These are phyloP conservation scores for Neopestalotiopsis sp. DNA, from an alignment of 2,329 filamentous ascomycete genomes.

Conservation along the genomic window DNA sequence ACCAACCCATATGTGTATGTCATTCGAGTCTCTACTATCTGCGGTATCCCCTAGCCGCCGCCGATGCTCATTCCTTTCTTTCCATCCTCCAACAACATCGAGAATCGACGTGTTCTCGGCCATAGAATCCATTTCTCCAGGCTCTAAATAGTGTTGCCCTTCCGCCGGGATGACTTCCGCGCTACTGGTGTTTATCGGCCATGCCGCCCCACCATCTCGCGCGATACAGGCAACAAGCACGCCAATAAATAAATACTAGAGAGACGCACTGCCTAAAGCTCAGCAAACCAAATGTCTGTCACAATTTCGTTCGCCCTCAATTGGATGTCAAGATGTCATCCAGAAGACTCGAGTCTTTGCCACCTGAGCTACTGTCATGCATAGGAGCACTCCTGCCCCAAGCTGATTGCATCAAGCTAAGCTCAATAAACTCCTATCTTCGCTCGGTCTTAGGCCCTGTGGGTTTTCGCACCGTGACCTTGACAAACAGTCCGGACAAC, in stretches of 20 bases:
- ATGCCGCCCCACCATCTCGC: neutral
- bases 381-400: neutral
- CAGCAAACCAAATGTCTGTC: neutral
- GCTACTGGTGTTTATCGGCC: neutral
- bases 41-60: too few species aligned
- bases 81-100: neutral
- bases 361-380: neutral
- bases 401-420: neutral
- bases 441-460: neutral
- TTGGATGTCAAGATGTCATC: neutral
- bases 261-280: neutral
- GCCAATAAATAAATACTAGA: neutral
- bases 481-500: neutral
- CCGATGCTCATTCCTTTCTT: neutral
- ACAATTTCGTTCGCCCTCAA: neutral
- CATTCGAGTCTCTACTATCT: too few species aligned
- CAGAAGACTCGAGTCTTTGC: neutral
- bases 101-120: neutral
- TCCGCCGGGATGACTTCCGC: neutral
- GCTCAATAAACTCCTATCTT: conserved; percentile 7
- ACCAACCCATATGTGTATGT: too few species aligned
- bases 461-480: neutral
- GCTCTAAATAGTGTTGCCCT: neutral
- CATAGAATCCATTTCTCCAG: neutral
- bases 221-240: neutral